Conservation (phyloP, 345 rosid species). For the Camelina neglecta region DNA sequence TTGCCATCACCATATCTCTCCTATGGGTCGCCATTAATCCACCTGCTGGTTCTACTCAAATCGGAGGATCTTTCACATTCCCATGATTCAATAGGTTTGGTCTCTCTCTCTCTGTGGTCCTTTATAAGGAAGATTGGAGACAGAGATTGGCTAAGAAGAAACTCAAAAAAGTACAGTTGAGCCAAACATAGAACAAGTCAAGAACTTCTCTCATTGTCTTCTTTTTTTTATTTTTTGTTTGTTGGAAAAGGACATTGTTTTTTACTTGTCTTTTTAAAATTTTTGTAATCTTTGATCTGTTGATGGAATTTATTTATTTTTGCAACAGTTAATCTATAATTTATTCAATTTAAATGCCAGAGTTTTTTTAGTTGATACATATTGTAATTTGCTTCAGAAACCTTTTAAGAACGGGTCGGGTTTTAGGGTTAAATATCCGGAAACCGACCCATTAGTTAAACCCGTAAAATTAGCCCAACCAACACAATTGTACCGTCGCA, state of each 20-base stretch:
- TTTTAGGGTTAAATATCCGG: slow-evolving; percentile 11
- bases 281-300: slow-evolving; percentile 38
- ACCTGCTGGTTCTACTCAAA: slow-evolving; percentile 70
- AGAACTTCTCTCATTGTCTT: slow-evolving; percentile 24
- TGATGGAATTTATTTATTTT: slow-evolving; percentile 23
- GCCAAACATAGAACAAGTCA: slow-evolving; percentile 28
- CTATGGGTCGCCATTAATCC: slow-evolving; percentile 98
- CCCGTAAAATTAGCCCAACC: slow-evolving; percentile 18
- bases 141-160: slow-evolving; percentile 35
- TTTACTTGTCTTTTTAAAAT: slow-evolving; percentile 28
- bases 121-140: background rate
- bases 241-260: slow-evolving; percentile 38
- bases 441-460: slow-evolving; percentile 10
- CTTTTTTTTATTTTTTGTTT: background rate
- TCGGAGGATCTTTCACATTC: slow-evolving; percentile 96
- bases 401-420: slow-evolving; percentile 16
- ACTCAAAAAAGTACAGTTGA: slow-evolving; percentile 22
- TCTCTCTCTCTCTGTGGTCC: background rate
- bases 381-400: background rate
- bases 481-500: slow-evolving; percentile 12
- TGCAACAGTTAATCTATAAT: slow-evolving; percentile 16
- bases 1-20: slow-evolving; percentile 92
- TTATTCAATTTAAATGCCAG: background rate
- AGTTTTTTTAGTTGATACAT: background rate
- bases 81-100: slow-evolving; percentile 59